Base-by-base conservation (phyloP, 192 early-diverging fungal species). In the Coemansia sp. region DNA sequence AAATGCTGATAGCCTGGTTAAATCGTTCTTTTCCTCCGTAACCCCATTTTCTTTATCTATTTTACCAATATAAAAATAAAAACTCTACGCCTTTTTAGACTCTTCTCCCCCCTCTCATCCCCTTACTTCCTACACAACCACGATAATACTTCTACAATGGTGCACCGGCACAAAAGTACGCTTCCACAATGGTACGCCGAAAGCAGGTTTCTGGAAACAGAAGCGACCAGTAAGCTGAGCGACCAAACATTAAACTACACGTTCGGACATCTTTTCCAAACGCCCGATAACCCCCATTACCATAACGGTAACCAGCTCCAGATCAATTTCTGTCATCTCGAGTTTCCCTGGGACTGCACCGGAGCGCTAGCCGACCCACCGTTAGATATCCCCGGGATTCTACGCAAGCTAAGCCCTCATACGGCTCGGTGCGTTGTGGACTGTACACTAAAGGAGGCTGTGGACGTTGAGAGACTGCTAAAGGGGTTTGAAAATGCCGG, bases 171-270 rank as follows among this genome's bases (percentile, higher is more conserved):
- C 9, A 61, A 56, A 39, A 70, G 71, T 34, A 64, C 68, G 8
- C 45, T 78, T 51, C 76, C 76, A 0, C 22, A 41, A 15, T 78
- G 76, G 76, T 78, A 78, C 35, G 71, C 67, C 0, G 76, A 78
- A 32, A 61, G 45, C 41, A 68, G 65, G 48, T 73, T 70, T 41
- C 65, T 78, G 15, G 67, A 70, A 8, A 64, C 58, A 51, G 68
- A 62, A 51, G 59, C 64, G 15, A 66, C 58, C 14, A 35, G 71
- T 8, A 51, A 51, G 41, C 22, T 69, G 5, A 34, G 39, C 0
- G 76, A 78, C 34, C 52, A 28, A 14, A 70, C 67, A 4, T 64
- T 73, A 18, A 73, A 67, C 33, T 70, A 73, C 36, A 55, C 69
- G 20, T 78, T 78, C 45, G 76, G 70, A 1, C 63, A 66, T 7